Percentiles rank a stretch among this genome's conserved stretches.
phyloP scores from a whole-genome alignment of 2,329 filamentous ascomycete species.

The Zymoseptoria ardabiliae region DNA sequence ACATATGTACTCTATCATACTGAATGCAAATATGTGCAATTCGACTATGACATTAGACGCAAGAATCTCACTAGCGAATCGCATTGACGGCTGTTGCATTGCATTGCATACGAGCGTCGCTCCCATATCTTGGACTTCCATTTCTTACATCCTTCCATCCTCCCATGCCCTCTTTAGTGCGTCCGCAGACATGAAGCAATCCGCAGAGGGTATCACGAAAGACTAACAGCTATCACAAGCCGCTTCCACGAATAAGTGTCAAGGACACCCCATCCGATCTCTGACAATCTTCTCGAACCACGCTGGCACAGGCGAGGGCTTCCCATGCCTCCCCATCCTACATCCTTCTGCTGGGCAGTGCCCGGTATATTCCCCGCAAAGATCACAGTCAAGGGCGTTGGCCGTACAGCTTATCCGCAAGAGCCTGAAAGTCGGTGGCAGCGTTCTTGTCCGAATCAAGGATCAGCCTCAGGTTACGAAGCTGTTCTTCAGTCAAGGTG shows the following conservation, averaged over 20 bases:
- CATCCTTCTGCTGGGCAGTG: neutral
- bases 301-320: neutral
- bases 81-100: neutral
- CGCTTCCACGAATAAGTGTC: neutral
- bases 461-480: slow-evolving; percentile 64
- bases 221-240: neutral
- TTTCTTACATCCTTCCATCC: neutral
- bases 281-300: neutral
- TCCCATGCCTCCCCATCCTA: neutral
- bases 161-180: too few species aligned
- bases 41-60: neutral
- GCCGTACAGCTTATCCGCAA: slow-evolving; percentile 20
- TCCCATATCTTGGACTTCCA: neutral
- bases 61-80: neutral
- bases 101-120: neutral
- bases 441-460: slow-evolving; percentile 59
- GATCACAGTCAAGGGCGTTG: neutral
- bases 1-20: neutral
- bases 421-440: slow-evolving; percentile 47
- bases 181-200: neutral
- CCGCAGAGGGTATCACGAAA: neutral
- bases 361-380: neutral
- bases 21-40: neutral
- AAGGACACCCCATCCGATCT: neutral
- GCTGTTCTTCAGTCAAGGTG: slow-evolving; percentile 44